Percentiles rank a stretch among this genome's conserved stretches.
phyloP scores from a whole-genome alignment of 257 asterid genomes.

The Solanum rostratum region DNA sequence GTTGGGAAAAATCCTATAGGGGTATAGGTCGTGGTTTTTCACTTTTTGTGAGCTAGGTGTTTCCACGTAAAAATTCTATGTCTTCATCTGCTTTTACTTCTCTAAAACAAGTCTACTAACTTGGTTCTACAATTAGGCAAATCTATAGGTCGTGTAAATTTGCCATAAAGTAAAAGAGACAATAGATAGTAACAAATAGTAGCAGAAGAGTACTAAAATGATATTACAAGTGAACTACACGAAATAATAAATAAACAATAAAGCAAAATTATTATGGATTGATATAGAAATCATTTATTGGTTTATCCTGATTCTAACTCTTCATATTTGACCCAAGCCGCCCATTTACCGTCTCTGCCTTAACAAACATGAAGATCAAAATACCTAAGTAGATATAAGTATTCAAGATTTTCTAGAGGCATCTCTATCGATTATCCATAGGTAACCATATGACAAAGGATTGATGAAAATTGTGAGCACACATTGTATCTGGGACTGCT shows the following conservation, averaged over 20 bases:
- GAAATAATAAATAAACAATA: neutral
- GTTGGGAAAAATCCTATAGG: too few relatives aligned
- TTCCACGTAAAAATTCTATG: too few relatives aligned
- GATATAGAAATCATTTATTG: neutral
- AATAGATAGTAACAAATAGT: neutral
- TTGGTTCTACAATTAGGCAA: too few relatives aligned
- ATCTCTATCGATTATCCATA: constrained; percentile 1
- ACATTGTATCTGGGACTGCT: constrained; percentile 3
- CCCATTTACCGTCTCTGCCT: neutral
- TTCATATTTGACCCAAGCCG: neutral
- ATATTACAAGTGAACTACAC: neutral
- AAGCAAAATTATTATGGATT: neutral
- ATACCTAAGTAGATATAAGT: constrained; percentile 41
- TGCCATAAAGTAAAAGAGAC: too few relatives aligned
- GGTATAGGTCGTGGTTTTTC: too few relatives aligned
- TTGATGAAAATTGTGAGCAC: constrained; percentile 1
- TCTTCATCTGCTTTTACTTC: too few relatives aligned
- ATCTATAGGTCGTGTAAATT: too few relatives aligned
- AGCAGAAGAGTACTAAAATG: too few relatives aligned
- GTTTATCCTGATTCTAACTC: neutral
- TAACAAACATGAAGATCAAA: neutral
- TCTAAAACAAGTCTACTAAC: too few relatives aligned
- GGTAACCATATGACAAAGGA: constrained; percentile 7
- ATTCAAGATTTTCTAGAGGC: constrained; percentile 4
- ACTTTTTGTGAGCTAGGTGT: too few relatives aligned